Conservation (phyloP, 768 basidiomycete genomes). For the Boletales sp. region DNA sequence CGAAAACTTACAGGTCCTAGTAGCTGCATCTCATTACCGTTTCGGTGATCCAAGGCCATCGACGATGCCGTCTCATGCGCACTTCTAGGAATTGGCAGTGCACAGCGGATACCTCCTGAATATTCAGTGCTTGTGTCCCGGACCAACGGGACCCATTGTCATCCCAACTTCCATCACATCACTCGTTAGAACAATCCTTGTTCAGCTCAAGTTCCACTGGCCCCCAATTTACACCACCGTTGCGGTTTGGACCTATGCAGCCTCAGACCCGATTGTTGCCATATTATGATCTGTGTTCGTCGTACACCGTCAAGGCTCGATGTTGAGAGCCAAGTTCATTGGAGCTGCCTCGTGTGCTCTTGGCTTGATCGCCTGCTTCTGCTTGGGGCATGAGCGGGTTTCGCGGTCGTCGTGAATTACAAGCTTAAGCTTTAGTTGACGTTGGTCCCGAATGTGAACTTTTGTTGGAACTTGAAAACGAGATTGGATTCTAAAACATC, state of each 20-base stretch:
- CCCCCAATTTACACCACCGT: conserved; percentile 16
- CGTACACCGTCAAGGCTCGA: conserved; percentile 35
- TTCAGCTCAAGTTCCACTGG: conserved; percentile 13
- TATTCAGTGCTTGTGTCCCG: conserved; percentile 21
- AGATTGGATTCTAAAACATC: too few species aligned
- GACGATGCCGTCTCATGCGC: too few species aligned
- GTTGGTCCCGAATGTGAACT: too few species aligned
- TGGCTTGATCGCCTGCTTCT: conserved; percentile 29
- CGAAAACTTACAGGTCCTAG: too few species aligned
- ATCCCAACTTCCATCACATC: conserved; percentile 10
- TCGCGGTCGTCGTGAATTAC: not conserved
- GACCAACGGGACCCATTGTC: conserved; percentile 13
- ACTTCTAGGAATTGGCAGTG: too few species aligned
- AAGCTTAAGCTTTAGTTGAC: too few species aligned
- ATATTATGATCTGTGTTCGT: conserved; percentile 44
- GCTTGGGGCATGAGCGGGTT: conserved; percentile 21
- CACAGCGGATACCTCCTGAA: conserved; percentile 25
- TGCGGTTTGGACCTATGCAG: conserved; percentile 34
- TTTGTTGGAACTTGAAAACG: too few species aligned
- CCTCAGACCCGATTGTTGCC: conserved; percentile 32
- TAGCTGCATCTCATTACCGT: too few species aligned
- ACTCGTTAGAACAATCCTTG: conserved; percentile 6
- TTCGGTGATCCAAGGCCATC: too few species aligned
- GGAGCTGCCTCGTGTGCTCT: conserved; percentile 38
- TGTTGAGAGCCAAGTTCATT: conserved; percentile 40